Evolutionary conservation across 2,329 filamentous ascomycete species (phyloP).

Genomic region (Pseudogymnoascus destructans): DNA sequence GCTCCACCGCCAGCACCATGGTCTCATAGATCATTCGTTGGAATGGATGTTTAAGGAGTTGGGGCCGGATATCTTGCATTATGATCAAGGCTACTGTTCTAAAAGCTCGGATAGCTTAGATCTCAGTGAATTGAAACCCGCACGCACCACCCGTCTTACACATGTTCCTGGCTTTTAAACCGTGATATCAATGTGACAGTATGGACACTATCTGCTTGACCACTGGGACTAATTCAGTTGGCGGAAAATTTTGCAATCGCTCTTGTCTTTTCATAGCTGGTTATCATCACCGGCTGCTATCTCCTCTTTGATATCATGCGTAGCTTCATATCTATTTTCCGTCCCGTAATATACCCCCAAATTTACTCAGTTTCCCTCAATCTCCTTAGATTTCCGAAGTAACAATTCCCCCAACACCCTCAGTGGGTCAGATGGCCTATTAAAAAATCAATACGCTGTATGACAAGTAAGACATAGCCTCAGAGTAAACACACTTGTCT

Average conservation of each 20-base stretch:
- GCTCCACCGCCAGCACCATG: slow-evolving; percentile 85
- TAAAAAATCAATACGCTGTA: neutral
- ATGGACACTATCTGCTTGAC: neutral
- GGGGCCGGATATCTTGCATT: slow-evolving; percentile 22
- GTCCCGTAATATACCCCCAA: slow-evolving; percentile 9
- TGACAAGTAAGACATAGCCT: neutral
- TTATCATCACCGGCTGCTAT: neutral
- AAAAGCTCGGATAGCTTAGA: slow-evolving; percentile 8
- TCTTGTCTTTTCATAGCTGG: neutral
- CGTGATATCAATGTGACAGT: neutral
- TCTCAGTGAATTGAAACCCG: slow-evolving; percentile 8
- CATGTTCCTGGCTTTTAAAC: neutral
- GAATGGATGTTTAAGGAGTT: slow-evolving; percentile 22
- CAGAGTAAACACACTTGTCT: slow-evolving; percentile 44
- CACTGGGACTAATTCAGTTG: slow-evolving; percentile 7
- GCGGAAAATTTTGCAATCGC: neutral
- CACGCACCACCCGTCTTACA: slow-evolving; percentile 5
- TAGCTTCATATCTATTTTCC: neutral
- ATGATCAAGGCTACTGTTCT: slow-evolving; percentile 14
- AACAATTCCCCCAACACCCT: slow-evolving; percentile 58
- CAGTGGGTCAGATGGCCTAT: slow-evolving; percentile 53
- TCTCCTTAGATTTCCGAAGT: slow-evolving; percentile 51
- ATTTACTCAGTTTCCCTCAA: slow-evolving; percentile 33
- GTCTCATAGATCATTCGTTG: slow-evolving; percentile 56
- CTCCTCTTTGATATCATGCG: neutral